phyloP scores from a whole-genome alignment of 1,284 basidiomycete species.

The Phylloboletellus chloephorus region DNA sequence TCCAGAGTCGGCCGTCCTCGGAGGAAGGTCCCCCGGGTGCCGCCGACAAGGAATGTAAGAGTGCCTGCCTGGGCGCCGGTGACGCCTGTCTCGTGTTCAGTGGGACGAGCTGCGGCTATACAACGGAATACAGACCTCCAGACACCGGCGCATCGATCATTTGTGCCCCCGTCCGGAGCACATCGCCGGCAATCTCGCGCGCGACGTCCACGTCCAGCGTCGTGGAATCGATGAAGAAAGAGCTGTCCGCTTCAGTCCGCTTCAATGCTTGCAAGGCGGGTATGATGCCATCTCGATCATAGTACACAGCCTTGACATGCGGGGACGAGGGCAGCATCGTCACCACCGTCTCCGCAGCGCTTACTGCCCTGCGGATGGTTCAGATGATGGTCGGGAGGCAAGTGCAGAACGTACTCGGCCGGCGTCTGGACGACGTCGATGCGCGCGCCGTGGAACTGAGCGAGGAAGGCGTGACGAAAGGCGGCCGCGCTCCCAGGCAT shows the following conservation, averaged over 20 bases:
- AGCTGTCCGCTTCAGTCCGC: conserved; percentile 36
- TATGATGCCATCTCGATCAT: conserved; percentile 52
- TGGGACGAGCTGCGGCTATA: conserved; percentile 1
- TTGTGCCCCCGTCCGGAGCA: conserved; percentile 54
- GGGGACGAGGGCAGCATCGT: conserved; percentile 88
- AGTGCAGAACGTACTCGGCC: conserved; percentile 69
- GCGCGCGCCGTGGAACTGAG: conserved; percentile 52
- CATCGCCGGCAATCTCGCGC: conserved; percentile 52
- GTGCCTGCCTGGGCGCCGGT: conserved; percentile 81
- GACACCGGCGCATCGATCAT: conserved; percentile 92
- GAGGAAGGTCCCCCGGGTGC: conserved; percentile 55
- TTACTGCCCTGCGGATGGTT: conserved; percentile 47
- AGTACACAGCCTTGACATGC: conserved; percentile 72
- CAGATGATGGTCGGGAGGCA: too few species aligned
- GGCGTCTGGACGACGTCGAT: conserved; percentile 57
- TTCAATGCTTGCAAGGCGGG: conserved; percentile 47
- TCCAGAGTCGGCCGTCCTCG: conserved; percentile 55
- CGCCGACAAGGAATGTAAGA: conserved; percentile 89
- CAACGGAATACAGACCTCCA: conserved; percentile 53
- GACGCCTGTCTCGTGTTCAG: conserved; percentile 48
- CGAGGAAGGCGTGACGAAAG: conserved; percentile 52
- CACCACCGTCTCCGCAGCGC: conserved; percentile 61
- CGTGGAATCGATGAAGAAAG: conserved; percentile 82
- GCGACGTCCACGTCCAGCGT: conserved; percentile 78
- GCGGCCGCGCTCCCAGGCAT: conserved; percentile 51